These are phyloP conservation scores for Dictyostelium capitatum DNA, from an alignment of 78 protist species.

Conservation along the genomic window DNA sequence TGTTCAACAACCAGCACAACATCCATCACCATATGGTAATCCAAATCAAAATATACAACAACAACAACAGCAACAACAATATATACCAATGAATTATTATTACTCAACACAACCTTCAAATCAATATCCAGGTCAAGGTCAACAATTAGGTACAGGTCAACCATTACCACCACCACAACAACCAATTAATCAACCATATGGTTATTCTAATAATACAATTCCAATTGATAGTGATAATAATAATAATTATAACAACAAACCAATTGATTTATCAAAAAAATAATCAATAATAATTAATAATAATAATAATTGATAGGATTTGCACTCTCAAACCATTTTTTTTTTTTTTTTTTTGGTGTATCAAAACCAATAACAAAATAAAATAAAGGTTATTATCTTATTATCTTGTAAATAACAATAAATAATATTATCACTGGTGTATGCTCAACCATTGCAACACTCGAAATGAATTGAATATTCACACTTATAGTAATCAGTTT, in stretches of 20 bases:
- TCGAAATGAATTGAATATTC: too few relatives aligned
- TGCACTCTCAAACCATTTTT: too few relatives aligned
- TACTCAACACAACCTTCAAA: constrained; percentile 4
- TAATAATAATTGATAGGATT: too few relatives aligned
- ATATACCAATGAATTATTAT: constrained; percentile 69
- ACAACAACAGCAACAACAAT: constrained; percentile 16
- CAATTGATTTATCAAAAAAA: background rate
- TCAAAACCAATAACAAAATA: too few relatives aligned
- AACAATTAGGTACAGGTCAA: constrained; percentile 15
- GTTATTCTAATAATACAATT: constrained; percentile 5
- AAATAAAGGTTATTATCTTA: too few relatives aligned
- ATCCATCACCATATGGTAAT: constrained; percentile 7
- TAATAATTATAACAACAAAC: background rate
- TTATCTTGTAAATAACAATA: too few relatives aligned
- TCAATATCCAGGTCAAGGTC: background rate
- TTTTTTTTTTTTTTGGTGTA: too few relatives aligned
- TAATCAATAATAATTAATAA: background rate
- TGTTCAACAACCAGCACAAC: constrained; percentile 11
- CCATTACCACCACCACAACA: constrained; percentile 1
- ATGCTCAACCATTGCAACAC: too few relatives aligned
- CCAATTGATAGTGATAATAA: constrained; percentile 5
- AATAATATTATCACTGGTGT: too few relatives aligned
- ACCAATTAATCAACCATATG: background rate
- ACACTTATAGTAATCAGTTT: too few relatives aligned
- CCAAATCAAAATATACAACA: background rate